Evolutionary conservation across 768 basidiomycete genomes (phyloP), one percentile per base, ranked within the genome.

Genomic region (Crepidotus variabilis): DNA sequence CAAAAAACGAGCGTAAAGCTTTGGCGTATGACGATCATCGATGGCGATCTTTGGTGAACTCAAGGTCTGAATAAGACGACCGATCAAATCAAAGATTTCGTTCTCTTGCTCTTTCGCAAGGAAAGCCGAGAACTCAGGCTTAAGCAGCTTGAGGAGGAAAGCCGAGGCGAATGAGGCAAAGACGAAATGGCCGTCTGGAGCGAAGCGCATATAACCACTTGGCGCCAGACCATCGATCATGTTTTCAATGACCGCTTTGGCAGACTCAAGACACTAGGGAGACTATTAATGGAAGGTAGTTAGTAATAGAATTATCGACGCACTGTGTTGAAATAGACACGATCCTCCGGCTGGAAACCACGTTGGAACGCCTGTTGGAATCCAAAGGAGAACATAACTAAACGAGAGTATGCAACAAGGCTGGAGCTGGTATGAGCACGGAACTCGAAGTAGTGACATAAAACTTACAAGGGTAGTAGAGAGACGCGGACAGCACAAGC

Each of bases 361-460:
- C 86, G 81, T 60, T 86, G 81, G 68, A 83, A 90, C 1, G 89
- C 89, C 61, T 91, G 86, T 60, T 92, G 90, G 72, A 92, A 92
- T 4, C 88, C 90, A 62, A 92, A 92, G 0, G 90, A 92, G 64
- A 82, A 90, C 88, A 92, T 90, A 50, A 92, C 90, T 10, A 92
- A 81, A 14, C 90, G 78, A 34, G 88, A 88, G 63, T 92, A 92
- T 24, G 75, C 82, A 56, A 87, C 85, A 45, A 89, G 77, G 78
- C 89, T 92, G 54, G 39, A 34, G 23, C 21, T 51, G 24, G 63
- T n/a, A 14, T 55, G 49, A 59, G 34, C 58, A 46, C 23, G 18
- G n/a, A 50, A 51, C 33, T 28, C 2, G 20, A 20, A 11, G 47
- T 1, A 18, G n/a, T 35, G 49, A 39, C 21, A 53, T 16, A 4